Base-by-base conservation (phyloP, 352 stramenopile genomes). In the Pythium oligandrum region DNA sequence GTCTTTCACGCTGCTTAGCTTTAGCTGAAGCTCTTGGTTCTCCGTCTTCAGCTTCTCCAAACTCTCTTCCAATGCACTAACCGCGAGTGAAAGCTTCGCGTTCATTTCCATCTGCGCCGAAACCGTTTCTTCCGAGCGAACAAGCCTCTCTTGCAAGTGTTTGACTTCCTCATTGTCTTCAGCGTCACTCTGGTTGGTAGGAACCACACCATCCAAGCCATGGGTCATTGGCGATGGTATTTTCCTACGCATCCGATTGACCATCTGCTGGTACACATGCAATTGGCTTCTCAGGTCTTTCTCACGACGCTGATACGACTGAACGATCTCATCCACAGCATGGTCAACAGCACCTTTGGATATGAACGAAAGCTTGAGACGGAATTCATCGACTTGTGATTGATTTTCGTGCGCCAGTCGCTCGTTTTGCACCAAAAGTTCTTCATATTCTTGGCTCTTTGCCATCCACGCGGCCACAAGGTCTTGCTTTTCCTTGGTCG, bases 371-470 rank as follows among this genome's bases (percentile, higher is more conserved):
- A 85, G 53, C 46, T 80, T 75, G 3, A 78, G 30, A 4, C 74
- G 71, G 42, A 73, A 78, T 4, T 65, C 53, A 10, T 85, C 71
- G 1, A 75, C 37, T 51, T 82, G 64, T 0, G 70, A 71, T 53
- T 85, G 69, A 26, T 63, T 44, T n/a, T 85, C 71, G 35, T 75
- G 64, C 2, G 61, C 47, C 3, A 71, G 48, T 2, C 71, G 70
- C 31, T 83, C 73, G 50, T 70, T 61, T 3, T 59, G 34, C n/a
- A 82, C 31, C 12, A 78, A 1, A 2, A 83, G 47, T 39, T 86
- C 71, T 57, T 86, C 72, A 7, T 66, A 71, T 37, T 86, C 70
- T 32, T 74, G 61, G 2, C 36, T 51, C 47, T 83, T 86, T 6
- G 50, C 46, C 47, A 73, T 67, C 55, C 70, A 69, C 1, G 58